A percentile compares a stretch with the other conserved stretches of the same genome.
Evolutionary conservation across 1,284 basidiomycete species (phyloP).

Genomic region (Malassezia sympodialis): DNA sequence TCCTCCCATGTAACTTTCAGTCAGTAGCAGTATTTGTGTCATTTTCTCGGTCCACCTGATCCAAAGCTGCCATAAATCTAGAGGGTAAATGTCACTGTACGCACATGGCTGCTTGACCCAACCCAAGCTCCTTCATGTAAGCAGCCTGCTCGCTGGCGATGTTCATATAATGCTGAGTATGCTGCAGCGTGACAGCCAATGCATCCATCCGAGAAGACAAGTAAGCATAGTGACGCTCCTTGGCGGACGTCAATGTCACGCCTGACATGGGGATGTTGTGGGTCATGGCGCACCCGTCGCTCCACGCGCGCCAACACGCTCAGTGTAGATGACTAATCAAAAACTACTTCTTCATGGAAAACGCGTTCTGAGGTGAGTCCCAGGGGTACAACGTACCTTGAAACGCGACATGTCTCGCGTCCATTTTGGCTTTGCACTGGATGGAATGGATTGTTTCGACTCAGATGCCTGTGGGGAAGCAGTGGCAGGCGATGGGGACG

Average conservation of each 20-base stretch:
- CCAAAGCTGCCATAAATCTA: conserved; percentile 18
- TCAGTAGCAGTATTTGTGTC: neutral
- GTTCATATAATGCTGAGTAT: conserved; percentile 16
- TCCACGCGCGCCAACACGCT: neutral
- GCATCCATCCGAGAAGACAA: conserved; percentile 13
- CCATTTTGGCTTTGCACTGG: neutral
- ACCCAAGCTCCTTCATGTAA: conserved; percentile 17
- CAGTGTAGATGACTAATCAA: neutral
- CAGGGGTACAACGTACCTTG: too few relatives aligned
- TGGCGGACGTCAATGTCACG: conserved; percentile 9
- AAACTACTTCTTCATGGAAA: conserved; percentile 28
- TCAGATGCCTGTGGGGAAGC: neutral
- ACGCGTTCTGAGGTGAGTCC: conserved; percentile 14
- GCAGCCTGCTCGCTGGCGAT: conserved; percentile 19
- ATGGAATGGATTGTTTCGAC: neutral
- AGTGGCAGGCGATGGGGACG: neutral
- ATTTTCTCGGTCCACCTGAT: conserved; percentile 18
- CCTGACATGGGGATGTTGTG: conserved; percentile 1
- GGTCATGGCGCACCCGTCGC: neutral
- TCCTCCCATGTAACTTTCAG: conserved; percentile 1
- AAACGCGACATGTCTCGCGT: neutral
- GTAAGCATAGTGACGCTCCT: conserved; percentile 19
- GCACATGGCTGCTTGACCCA: conserved; percentile 12
- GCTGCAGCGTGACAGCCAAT: conserved; percentile 9
- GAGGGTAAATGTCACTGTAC: neutral